These are phyloP conservation scores for Spergularia azorica DNA, from an alignment of 179 eudicot genomes.

Conservation along the genomic window DNA sequence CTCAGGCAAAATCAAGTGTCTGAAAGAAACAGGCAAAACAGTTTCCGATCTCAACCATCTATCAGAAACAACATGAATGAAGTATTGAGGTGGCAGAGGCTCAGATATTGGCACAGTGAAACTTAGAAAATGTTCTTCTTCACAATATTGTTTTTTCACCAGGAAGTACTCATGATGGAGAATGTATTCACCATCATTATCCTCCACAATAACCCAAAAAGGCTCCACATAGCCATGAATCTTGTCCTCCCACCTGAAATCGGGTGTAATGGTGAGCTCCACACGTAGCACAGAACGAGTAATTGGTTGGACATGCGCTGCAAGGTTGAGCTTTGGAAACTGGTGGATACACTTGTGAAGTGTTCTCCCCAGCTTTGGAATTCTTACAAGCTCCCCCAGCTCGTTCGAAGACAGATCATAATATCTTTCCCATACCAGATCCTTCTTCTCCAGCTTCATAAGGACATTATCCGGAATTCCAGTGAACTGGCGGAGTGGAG, in stretches of 20 bases:
- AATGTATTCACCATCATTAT: conserved; percentile 86
- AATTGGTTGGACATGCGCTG: conserved; percentile 98
- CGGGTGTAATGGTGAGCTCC: conserved; percentile 90
- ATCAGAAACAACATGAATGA: conserved; percentile 89
- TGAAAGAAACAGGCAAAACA: conserved; percentile 90
- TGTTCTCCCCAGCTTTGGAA: conserved; percentile 77
- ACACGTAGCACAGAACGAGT: conserved; percentile 87
- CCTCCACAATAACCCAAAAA: conserved; percentile 97
- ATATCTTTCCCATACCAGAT: conserved; percentile 92
- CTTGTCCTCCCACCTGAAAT: conserved; percentile 95
- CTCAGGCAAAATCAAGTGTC: conserved; percentile 88
- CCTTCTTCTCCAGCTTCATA: conserved; percentile 91
- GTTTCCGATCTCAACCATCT: conserved; percentile 91
- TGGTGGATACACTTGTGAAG: conserved; percentile 89
- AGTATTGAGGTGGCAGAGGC: conserved; percentile 95
- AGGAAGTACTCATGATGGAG: conserved; percentile 94
- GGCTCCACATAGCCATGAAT: conserved; percentile 98
- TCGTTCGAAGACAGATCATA: conserved; percentile 92
- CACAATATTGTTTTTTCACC: conserved; percentile 87
- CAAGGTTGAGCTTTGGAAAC: conserved; percentile 86
- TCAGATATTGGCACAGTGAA: conserved; percentile 91
- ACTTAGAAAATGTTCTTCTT: conserved; percentile 73
- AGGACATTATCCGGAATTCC: conserved; percentile 63
- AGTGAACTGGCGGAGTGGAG: conserved; percentile 86
- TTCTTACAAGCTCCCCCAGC: conserved; percentile 83